Evolutionary conservation across 257 asterid genomes (phyloP).

Genomic region (Eustoma russellianum): DNA sequence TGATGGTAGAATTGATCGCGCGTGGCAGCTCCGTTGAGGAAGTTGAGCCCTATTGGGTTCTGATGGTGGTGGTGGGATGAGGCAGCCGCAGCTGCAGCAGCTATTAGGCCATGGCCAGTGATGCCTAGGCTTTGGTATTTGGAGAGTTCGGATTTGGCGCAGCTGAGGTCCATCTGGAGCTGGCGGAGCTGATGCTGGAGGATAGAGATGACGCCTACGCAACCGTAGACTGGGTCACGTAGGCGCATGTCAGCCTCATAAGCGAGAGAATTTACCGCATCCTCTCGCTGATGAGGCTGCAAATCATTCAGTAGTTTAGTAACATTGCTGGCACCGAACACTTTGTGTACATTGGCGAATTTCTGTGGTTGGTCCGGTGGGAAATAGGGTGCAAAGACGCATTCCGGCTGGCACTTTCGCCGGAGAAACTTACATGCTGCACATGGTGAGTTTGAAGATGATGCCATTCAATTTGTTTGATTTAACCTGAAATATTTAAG

Average conservation of each 20-base stretch:
- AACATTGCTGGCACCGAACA: constrained; percentile 36
- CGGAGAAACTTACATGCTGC: constrained; percentile 40
- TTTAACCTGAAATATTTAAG: constrained; percentile 7
- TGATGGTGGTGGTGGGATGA: constrained; percentile 19
- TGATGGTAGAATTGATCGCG: constrained; percentile 24
- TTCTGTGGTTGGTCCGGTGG: constrained; percentile 41
- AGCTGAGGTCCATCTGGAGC: constrained; percentile 34
- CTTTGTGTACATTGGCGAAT: constrained; percentile 35
- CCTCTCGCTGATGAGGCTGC: constrained; percentile 38
- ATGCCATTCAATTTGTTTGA: constrained; percentile 8
- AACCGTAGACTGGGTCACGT: constrained; percentile 36
- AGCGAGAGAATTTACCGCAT: constrained; percentile 33
- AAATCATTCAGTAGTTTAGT: constrained; percentile 31
- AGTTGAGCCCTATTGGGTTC: constrained; percentile 23
- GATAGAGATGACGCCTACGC: constrained; percentile 36
- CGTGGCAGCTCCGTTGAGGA: constrained; percentile 17
- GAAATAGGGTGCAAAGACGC: constrained; percentile 36
- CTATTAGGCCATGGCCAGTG: constrained; percentile 26
- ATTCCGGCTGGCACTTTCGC: constrained; percentile 34
- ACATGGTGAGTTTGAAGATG: constrained; percentile 29
- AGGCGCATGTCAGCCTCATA: constrained; percentile 43
- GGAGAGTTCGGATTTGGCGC: constrained; percentile 33
- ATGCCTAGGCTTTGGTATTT: constrained; percentile 29
- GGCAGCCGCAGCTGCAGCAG: constrained; percentile 26
- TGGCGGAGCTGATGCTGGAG: constrained; percentile 38